Evolutionary conservation across 2,329 filamentous ascomycete species (phyloP), one percentile per base, ranked within the genome.

Genomic region (Alternaria conjuncta): DNA sequence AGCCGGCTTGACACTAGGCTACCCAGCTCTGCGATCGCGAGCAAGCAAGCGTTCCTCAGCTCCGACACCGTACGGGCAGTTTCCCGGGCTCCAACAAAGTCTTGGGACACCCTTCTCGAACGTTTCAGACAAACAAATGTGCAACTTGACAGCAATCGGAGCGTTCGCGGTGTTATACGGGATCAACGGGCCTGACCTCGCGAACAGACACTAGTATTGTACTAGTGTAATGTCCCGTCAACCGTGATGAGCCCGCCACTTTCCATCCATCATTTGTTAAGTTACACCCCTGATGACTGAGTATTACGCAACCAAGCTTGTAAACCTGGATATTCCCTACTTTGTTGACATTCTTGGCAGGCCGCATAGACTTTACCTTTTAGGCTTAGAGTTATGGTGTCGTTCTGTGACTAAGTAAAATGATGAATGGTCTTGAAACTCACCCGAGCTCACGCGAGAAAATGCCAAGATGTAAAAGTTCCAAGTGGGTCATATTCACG

Each of bases 151-250:
- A 18, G 21, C 10, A 58, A 47, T 58, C 55, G 60, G 60, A 26
- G 47, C 55, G 60, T 61, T 55, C 50, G 47, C 60, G 60, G 60
- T 25, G 23, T n/a, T 36, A 54, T 44, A 61, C n/a, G 53, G 45
- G 20, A 44, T 49, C 23, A 45, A 26, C 53, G 44, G 28, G 18
- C 58, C 30, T 32, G 43, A 46, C 32, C 41, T 61, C 20, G 32
- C 45, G 41, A 28, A 47, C 11, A 47, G 25, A 20, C 43, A 45
- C 53, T 61, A 50, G 32, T 55, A 32, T 57, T 41, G 53, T 61
- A 54, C 45, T 61, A 50, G 58, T 55, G 58, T 47, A 28, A 44
- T 57, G 30, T 61, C 53, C 49, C 20, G 49, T 36, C 28, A 53
- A 25, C 30, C 49, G 28, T 53, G 49, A 53, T 53, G 49, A 53